Evolutionary conservation across 495 filamentous ascomycete species (phyloP).

Genomic region (Amniculicola lignicola): DNA sequence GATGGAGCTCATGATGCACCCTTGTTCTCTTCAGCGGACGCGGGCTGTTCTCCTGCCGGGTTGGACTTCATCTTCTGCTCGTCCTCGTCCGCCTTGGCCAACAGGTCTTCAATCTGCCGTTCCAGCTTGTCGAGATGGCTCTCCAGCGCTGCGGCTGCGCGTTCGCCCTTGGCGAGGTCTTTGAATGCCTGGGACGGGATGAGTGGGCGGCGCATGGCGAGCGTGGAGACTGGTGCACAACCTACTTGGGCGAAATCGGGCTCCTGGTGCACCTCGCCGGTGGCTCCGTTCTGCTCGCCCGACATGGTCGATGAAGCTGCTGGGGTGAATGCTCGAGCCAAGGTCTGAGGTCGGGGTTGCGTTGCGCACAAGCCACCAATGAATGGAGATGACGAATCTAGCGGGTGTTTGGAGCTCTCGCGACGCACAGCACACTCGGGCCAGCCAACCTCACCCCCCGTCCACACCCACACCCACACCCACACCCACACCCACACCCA

Average conservation of each 20-base stretch:
- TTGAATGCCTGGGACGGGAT: slow-evolving; percentile 46
- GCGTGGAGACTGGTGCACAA: neutral
- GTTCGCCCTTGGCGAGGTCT: slow-evolving; percentile 52
- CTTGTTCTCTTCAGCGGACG: slow-evolving; percentile 6
- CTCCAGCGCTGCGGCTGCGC: slow-evolving; percentile 55
- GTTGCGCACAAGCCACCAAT: neutral
- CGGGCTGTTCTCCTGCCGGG: neutral
- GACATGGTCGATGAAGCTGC: slow-evolving; percentile 21
- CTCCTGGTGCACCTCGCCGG: slow-evolving; percentile 11
- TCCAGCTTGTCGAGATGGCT: slow-evolving; percentile 53
- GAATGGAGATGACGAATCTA: slow-evolving; percentile 20
- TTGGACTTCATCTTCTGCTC: slow-evolving; percentile 14
- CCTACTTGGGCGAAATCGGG: slow-evolving; percentile 36
- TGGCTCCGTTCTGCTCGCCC: slow-evolving; percentile 21
- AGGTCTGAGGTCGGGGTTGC: no score
- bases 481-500: neutral
- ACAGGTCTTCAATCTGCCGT: slow-evolving; percentile 56
- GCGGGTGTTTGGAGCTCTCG: slow-evolving; percentile 12
- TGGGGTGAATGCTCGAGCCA: neutral
- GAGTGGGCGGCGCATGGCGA: neutral
- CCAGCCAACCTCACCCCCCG: neutral
- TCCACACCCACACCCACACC: neutral
- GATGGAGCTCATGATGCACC: neutral
- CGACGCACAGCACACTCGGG: slow-evolving; percentile 11
- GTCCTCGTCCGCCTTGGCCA: slow-evolving; percentile 48